Conservation (phyloP, 1,284 basidiomycete species). For the Chondrostereum purpureum region DNA sequence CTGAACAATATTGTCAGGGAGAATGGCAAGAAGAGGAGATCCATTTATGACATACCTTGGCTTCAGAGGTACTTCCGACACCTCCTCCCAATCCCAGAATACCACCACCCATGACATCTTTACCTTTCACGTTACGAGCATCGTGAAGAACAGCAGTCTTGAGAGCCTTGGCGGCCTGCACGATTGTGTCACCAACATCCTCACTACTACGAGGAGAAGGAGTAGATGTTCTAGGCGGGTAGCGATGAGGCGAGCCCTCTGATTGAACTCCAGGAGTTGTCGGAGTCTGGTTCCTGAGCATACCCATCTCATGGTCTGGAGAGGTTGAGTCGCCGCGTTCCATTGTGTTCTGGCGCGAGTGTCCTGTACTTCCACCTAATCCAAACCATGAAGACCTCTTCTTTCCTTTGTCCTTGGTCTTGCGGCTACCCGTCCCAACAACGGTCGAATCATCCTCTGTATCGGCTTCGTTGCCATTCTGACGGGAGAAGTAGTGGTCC, state of each 20-base stretch:
- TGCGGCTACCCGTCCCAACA: conserved; percentile 12
- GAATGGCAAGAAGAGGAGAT: neutral
- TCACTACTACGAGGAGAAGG: conserved; percentile 8
- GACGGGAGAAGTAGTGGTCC: conserved; percentile 19
- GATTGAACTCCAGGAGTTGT: conserved; percentile 3
- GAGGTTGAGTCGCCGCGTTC: conserved; percentile 2
- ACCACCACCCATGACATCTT: conserved; percentile 30
- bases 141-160: conserved; percentile 67
- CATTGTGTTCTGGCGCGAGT: conserved; percentile 1
- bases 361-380: neutral
- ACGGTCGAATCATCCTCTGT: conserved; percentile 19
- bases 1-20: conserved; percentile 22
- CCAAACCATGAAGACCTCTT: conserved; percentile 16
- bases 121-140: conserved; percentile 61
- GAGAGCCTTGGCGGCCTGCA: conserved; percentile 56
- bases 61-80: conserved; percentile 55
- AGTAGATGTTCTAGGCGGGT: conserved; percentile 25
- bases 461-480: conserved; percentile 23
- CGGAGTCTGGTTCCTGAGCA: neutral
- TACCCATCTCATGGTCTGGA: conserved; percentile 9
- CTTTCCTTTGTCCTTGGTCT: conserved; percentile 13
- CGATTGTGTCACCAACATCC: conserved; percentile 29
- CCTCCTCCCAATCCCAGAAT: conserved; percentile 25
- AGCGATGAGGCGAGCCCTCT: conserved; percentile 24
- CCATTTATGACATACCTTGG: conserved; percentile 55